Conservation (phyloP, 2,329 filamentous ascomycete genomes). For the Monascus ruber region DNA sequence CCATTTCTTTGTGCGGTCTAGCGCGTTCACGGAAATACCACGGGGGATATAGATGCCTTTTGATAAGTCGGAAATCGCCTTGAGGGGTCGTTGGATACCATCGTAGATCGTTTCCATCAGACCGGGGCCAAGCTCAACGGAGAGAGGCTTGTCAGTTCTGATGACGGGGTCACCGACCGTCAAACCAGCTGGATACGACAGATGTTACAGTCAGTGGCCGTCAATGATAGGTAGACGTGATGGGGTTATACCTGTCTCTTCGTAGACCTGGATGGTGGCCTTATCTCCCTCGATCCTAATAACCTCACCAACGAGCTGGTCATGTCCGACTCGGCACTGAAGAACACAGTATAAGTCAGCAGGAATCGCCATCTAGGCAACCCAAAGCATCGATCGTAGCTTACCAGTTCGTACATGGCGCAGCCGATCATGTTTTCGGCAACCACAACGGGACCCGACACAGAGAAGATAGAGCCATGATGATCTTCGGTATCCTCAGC, state of each 20-base stretch:
- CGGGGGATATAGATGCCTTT: conserved; percentile 96
- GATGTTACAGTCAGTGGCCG: conserved; percentile 3
- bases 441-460: conserved; percentile 81
- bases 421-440: conserved; percentile 98
- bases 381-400: conserved; percentile 19
- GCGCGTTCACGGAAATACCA: conserved; percentile 74
- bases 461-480: conserved; percentile 58
- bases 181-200: conserved; percentile 55
- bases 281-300: conserved; percentile 95
- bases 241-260: conserved; percentile 67
- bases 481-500: conserved; percentile 41
- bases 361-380: neutral
- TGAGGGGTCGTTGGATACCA: conserved; percentile 91
- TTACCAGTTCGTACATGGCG: conserved; percentile 97
- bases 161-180: conserved; percentile 87
- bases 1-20: conserved; percentile 91
- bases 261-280: conserved; percentile 96
- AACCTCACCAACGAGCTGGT: conserved; percentile 88
- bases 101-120: conserved; percentile 99
- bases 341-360: neutral
- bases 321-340: conserved; percentile 82
- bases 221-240: conserved; percentile 1
- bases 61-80: conserved; percentile 64
- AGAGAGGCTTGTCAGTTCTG: conserved; percentile 88
- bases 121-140: conserved; percentile 92